phyloP scores from a whole-genome alignment of 148 eudicot genomes.

The Rhododendron ferrugineum region DNA sequence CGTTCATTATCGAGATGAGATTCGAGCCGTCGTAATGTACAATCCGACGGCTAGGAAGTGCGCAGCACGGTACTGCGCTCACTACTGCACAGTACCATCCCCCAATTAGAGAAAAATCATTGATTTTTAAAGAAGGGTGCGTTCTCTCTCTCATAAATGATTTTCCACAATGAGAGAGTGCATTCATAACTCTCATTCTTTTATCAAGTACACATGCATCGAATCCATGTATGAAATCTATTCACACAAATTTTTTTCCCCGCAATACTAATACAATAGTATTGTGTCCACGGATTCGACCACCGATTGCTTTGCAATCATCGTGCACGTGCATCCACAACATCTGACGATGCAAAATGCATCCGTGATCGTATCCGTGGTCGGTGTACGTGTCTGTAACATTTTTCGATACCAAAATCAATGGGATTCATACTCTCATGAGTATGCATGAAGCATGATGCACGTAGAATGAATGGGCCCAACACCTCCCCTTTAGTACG shows the following conservation, averaged over 20 bases:
- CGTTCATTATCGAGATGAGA: too few species aligned
- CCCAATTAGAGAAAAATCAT: background rate
- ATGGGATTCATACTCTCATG: background rate
- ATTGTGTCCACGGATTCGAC: background rate
- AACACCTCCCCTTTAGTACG: background rate
- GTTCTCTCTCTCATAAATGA: background rate
- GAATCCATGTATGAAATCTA: background rate
- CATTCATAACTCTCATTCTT: background rate
- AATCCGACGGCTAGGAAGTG: too few species aligned
- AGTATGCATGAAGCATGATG: background rate
- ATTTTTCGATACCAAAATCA: background rate
- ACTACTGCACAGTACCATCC: too few species aligned
- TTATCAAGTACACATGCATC: background rate
- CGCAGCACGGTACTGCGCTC: too few species aligned
- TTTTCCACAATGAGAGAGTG: background rate
- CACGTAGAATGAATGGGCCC: background rate
- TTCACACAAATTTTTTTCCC: background rate
- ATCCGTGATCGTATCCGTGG: too few species aligned
- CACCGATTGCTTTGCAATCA: background rate
- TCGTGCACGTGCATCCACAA: background rate
- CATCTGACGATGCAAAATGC: too few species aligned
- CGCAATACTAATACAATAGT: too few species aligned
- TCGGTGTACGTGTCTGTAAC: too few species aligned
- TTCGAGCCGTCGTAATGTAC: too few species aligned
- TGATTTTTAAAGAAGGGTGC: background rate